A percentile compares a stretch with the other conserved stretches of the same genome.
Evolutionary conservation across 2,329 filamentous ascomycete species (phyloP).

Genomic region (Xylaria sp.): DNA sequence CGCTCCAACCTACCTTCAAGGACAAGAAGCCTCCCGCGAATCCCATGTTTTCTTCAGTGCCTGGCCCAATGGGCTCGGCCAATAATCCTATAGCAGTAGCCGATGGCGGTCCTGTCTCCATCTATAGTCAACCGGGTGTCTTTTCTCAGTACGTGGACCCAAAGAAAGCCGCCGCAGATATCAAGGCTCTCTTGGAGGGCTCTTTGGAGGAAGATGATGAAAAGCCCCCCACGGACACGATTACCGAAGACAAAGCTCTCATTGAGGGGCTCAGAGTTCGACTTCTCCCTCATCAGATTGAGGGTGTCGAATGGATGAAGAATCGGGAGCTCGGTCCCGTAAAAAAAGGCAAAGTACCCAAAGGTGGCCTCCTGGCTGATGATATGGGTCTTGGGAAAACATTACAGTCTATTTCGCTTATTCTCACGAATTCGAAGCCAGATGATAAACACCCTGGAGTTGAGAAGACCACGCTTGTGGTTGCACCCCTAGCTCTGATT

Average conservation of each 20-base stretch:
- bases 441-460: constrained; percentile 67
- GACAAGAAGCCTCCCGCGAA: constrained; percentile 59
- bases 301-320: constrained; percentile 94
- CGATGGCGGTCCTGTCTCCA: constrained; percentile 43
- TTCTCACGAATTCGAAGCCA: constrained; percentile 83
- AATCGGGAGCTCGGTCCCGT: constrained; percentile 88
- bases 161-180: constrained; percentile 75
- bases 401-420: constrained; percentile 88
- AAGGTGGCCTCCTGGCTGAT: constrained; percentile 94
- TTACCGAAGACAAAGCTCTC: constrained; percentile 64
- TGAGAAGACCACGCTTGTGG: constrained; percentile 85
- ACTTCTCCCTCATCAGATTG: constrained; percentile 91
- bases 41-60: constrained; percentile 60
- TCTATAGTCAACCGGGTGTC: constrained; percentile 55
- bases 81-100: constrained; percentile 47
- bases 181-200: constrained; percentile 84
- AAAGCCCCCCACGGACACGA: constrained; percentile 57
- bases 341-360: constrained; percentile 83
- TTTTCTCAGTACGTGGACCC: constrained; percentile 74
- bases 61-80: constrained; percentile 43
- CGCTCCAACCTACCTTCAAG: constrained; percentile 58
- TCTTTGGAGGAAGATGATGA: constrained; percentile 78
- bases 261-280: constrained; percentile 87
- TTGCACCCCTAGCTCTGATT: constrained; percentile 92
- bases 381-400: constrained; percentile 99